Evolutionary conservation across 805 yeast species (phyloP).

Genomic region (Sporopachydermia lactativora): DNA sequence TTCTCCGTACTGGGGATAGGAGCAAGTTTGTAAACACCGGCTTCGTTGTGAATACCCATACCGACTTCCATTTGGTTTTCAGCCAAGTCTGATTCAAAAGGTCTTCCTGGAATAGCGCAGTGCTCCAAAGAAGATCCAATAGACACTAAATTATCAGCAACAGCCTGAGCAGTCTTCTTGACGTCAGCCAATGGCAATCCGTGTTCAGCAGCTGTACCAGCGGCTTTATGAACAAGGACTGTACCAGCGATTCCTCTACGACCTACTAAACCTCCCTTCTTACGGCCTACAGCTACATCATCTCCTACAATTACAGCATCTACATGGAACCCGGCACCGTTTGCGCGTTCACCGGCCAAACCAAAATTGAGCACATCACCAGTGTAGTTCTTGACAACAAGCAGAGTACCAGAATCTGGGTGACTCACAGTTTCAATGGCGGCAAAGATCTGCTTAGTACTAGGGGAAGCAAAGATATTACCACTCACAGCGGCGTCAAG

Average conservation of each 20-base stretch:
- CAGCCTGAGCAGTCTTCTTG: slow-evolving; percentile 40
- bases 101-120: slow-evolving; percentile 79
- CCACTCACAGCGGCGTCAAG: slow-evolving; percentile 86
- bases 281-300: slow-evolving; percentile 88
- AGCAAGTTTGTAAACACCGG: slow-evolving; percentile 53
- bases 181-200: slow-evolving; percentile 36
- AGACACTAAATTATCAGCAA: slow-evolving; percentile 60
- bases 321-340: slow-evolving; percentile 56
- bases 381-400: slow-evolving; percentile 84
- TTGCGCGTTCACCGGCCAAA: slow-evolving; percentile 78
- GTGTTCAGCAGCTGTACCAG: slow-evolving; percentile 52
- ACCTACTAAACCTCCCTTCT: slow-evolving; percentile 84
- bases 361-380: slow-evolving; percentile 94
- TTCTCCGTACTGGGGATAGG: slow-evolving; percentile 62
- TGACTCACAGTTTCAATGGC: slow-evolving; percentile 31
- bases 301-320: slow-evolving; percentile 74
- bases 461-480: slow-evolving; percentile 85
- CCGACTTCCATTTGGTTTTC: slow-evolving; percentile 74
- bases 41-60: slow-evolving; percentile 93
- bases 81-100: slow-evolving; percentile 36
- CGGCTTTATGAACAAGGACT: slow-evolving; percentile 67
- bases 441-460: slow-evolving; percentile 74
- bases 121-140: slow-evolving; percentile 85
- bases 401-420: slow-evolving; percentile 48
- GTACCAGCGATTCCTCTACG: slow-evolving; percentile 94